Percentiles rank a stretch among this genome's conserved stretches.
phyloP scores from a whole-genome alignment of 2,329 filamentous ascomycete genomes.

The Hypoxylon sp. region DNA sequence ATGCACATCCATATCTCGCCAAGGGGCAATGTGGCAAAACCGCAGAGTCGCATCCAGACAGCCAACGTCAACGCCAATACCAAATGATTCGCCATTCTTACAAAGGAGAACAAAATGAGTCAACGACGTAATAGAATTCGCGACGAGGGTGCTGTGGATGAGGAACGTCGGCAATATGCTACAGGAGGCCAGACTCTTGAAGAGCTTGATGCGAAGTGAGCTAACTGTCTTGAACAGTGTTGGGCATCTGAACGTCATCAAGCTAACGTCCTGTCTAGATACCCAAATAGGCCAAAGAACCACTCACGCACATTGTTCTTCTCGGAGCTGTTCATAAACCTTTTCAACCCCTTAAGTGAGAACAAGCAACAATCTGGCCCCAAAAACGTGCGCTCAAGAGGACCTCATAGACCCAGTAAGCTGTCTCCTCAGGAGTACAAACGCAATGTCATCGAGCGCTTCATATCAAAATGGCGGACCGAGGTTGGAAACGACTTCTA shows the following conservation, averaged over 20 bases:
- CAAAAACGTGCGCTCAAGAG: conserved; percentile 66
- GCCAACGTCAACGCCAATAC: not conserved
- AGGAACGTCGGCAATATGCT: conserved; percentile 66
- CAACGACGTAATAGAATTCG: conserved; percentile 47
- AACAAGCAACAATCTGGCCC: conserved; percentile 80
- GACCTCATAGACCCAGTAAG: conserved; percentile 68
- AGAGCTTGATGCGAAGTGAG: conserved; percentile 61
- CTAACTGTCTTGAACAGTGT: conserved; percentile 16
- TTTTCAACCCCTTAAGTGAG: conserved; percentile 85
- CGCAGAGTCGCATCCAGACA: not conserved
- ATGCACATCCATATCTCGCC: not conserved
- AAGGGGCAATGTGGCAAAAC: not conserved
- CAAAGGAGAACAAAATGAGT: conserved; percentile 50
- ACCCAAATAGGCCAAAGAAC: conserved; percentile 86
- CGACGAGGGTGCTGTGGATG: conserved; percentile 59
- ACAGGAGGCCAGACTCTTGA: conserved; percentile 54
- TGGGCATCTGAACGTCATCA: not conserved
- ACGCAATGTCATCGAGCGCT: conserved; percentile 83
- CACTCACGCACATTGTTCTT: conserved; percentile 84
- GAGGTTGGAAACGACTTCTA: conserved; percentile 95
- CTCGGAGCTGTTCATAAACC: conserved; percentile 77
- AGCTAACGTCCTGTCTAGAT: conserved; percentile 63
- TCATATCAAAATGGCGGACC: conserved; percentile 86
- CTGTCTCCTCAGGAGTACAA: conserved; percentile 81
- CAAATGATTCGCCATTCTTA: not conserved